Evolutionary conservation across 2,329 filamentous ascomycete species (phyloP), one percentile per base, ranked within the genome.

Genomic region (Xylariaceae sp.): DNA sequence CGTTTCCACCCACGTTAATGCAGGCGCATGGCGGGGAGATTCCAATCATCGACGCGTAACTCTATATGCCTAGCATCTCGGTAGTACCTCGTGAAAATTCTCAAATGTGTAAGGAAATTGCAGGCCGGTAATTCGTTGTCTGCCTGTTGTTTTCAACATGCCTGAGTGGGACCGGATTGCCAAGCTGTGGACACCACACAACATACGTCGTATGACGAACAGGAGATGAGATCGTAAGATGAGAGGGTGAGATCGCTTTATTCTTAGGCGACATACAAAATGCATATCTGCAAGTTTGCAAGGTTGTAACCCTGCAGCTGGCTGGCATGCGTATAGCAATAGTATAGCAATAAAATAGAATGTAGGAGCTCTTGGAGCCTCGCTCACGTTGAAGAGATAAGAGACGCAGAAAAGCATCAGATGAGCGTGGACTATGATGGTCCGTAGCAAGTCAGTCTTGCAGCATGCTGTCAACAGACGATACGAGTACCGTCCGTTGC

Each of bases 351-450:
- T 5, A 21, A 26, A 34, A 22, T 22, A 16, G 55, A 50, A 76
- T 77, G 72, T 77, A 61, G 76, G 75, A 74, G 66, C 76, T 67
- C 74, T 68, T 61, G 76, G 76, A 79, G 76, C 76, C 76, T 72
- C 75, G 74, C 74, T 74, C 71, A 70, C 69, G 76, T 78, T 61
- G 66, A 51, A 55, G 45, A 49, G 42, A 19, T 22, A 49, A 39
- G 39, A 51, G 44, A 53, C 49, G 52, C 52, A 63, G 62, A 56
- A 55, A 61, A 51, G 55, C 55, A 58, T 55, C 60, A 70, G 68
- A 74, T 72, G 69, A 75, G 69, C 75, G 68, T 65, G 76, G 76
- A 79, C 76, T 79, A 79, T 79, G 76, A 79, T 76, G 76, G 76
- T 71, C 75, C 76, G 53, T 49, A 51, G 40, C 66, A 69, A n/a